Conservation (phyloP, 257 asterid species). For the Nicotiana tabacum region DNA sequence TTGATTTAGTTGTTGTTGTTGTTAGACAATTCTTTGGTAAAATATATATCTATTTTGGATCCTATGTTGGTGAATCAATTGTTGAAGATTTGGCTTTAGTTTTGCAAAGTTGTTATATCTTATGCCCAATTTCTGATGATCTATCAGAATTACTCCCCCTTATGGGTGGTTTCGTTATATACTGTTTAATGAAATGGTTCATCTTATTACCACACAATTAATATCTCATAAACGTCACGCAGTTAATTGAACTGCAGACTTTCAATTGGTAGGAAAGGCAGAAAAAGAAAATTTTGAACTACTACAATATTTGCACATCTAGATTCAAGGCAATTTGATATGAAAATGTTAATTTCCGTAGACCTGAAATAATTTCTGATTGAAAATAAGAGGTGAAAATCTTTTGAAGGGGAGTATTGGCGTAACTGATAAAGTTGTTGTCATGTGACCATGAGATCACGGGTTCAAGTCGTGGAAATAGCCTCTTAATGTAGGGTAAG, state of each 20-base stretch:
- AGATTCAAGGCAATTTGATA: neutral
- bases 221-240: neutral
- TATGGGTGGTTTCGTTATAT: too few relatives aligned
- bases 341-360: neutral
- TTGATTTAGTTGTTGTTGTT: neutral
- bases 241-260: neutral
- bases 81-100: neutral
- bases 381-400: neutral
- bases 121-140: neutral
- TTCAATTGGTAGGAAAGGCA: neutral
- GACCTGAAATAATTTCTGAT: neutral
- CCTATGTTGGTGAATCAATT: neutral
- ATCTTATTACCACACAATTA: neutral
- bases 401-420: neutral
- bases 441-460: too few relatives aligned
- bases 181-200: neutral
- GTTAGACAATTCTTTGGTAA: neutral
- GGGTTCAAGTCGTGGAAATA: too few relatives aligned
- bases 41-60: neutral
- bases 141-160: neutral
- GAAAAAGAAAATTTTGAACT: neutral
- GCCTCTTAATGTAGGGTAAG: too few relatives aligned
- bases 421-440: too few relatives aligned
- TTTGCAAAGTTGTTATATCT: neutral
- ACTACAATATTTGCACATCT: neutral